Evolutionary conservation across 768 basidiomycete genomes (phyloP).

Genomic region (Hemileccinum rubropunctum): DNA sequence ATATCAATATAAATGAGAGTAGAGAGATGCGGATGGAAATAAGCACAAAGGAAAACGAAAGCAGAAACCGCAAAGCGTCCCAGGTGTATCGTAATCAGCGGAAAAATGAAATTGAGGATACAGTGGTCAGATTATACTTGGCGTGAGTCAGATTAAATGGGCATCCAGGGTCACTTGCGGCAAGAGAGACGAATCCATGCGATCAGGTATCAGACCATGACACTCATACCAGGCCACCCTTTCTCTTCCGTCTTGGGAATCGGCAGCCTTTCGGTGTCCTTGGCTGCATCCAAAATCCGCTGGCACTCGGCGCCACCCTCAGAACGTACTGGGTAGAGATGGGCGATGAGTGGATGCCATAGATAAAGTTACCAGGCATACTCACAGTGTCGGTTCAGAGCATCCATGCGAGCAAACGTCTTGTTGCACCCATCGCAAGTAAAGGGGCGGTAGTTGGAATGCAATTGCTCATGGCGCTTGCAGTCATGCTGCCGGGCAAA

Average conservation of each 20-base stretch:
- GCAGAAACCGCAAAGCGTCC: slow-evolving; percentile 30
- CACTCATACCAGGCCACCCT: slow-evolving; percentile 32
- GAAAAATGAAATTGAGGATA: slow-evolving; percentile 12
- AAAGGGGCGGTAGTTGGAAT: slow-evolving; percentile 90
- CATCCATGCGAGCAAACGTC: slow-evolving; percentile 94
- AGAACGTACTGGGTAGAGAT: slow-evolving; percentile 54
- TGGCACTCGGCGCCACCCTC: slow-evolving; percentile 81
- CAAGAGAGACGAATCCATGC: slow-evolving; percentile 2
- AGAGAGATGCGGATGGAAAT: slow-evolving; percentile 6
- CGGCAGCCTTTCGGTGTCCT: slow-evolving; percentile 22
- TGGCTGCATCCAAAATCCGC: slow-evolving; percentile 36
- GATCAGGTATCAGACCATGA: slow-evolving; percentile 28
- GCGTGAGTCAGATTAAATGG: slow-evolving; percentile 25
- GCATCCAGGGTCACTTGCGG: slow-evolving; percentile 17
- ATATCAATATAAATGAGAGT: slow-evolving; percentile 25
- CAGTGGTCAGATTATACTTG: slow-evolving; percentile 17
- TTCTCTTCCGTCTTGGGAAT: slow-evolving; percentile 33
- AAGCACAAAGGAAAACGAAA: slow-evolving; percentile 8
- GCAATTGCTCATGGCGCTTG: slow-evolving; percentile 93
- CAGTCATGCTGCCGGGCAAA: slow-evolving; percentile 96
- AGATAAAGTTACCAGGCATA: slow-evolving; percentile 17
- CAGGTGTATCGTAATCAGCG: slow-evolving; percentile 26
- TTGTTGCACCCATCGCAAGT: slow-evolving; percentile 91
- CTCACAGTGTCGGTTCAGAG: slow-evolving; percentile 89
- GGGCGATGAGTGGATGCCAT: not conserved